Evolutionary conservation across 202 grass and related monocot genomes (phyloP).

Genomic region (Zoysia matrella): DNA sequence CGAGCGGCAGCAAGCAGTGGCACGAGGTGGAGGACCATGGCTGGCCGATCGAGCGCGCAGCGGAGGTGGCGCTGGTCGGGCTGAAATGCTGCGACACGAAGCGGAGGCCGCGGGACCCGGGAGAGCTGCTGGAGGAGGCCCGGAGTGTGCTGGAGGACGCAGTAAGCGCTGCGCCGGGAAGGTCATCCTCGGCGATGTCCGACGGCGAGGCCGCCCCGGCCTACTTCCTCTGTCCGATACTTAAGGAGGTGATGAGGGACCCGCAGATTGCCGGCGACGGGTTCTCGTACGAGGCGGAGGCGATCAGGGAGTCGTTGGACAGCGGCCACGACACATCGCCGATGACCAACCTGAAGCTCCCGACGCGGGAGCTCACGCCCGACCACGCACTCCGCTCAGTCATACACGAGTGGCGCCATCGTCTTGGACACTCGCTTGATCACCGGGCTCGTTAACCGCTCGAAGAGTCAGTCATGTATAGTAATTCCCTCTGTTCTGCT

Average conservation of each 20-base stretch:
- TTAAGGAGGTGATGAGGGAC: conserved; percentile 76
- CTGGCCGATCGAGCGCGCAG: conserved; percentile 58
- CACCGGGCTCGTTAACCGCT: too few species aligned
- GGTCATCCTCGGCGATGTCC: conserved; percentile 39
- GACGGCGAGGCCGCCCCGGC: conserved; percentile 36
- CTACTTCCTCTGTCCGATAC: conserved; percentile 73
- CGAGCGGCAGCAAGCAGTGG: conserved; percentile 22
- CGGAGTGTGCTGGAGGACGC: conserved; percentile 49
- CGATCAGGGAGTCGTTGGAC: conserved; percentile 62
- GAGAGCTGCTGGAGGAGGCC: conserved; percentile 46
- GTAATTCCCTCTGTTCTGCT: too few species aligned
- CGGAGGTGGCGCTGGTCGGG: conserved; percentile 54
- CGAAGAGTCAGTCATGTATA: too few species aligned
- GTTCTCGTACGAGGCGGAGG: conserved; percentile 81
- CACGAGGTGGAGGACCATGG: conserved; percentile 51
- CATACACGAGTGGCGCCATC: conserved; percentile 60
- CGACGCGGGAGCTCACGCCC: conserved; percentile 44
- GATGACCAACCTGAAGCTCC: conserved; percentile 73
- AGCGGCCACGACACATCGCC: conserved; percentile 68
- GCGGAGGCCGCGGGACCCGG: too few species aligned
- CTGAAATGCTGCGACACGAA: conserved; percentile 52
- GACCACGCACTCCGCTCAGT: conserved; percentile 64
- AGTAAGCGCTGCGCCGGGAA: conserved; percentile 25
- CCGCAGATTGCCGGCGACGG: conserved; percentile 80
- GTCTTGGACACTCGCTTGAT: too few species aligned